Evolutionary conservation across 768 basidiomycete species (phyloP), one percentile per base, ranked within the genome.

Genomic region (Mycena rosella): DNA sequence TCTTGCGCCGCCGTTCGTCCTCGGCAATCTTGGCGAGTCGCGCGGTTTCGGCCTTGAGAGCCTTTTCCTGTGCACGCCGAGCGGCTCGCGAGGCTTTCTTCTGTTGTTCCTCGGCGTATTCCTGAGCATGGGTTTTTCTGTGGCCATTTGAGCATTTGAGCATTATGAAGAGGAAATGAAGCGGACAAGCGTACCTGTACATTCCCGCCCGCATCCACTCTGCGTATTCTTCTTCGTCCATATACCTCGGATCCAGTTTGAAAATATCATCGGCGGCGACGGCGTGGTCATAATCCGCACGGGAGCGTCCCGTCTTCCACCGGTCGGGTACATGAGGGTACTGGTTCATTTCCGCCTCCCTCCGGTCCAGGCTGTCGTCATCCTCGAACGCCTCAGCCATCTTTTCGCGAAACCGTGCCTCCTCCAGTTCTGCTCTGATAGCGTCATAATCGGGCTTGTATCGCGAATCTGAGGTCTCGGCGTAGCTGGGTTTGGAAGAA

Each of bases 201-300:
- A 98, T 96, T 52, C 94, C 94, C 27, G 85, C 79, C 69, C 96
- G 82, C 56, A 97, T 81, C 92, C 93, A 96, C 72, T 95, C 93
- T 2, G 91, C 88, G 71, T 97, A 97, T 66, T 94, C 91, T 71
- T 96, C 92, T 10, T 96, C 95, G 66, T 91, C 90, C 91, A 96
- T 91, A 53, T 75, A 53, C 36, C 74, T 77, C 44, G 80, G 87
- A 72, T 78, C 84, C 75, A 77, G 79, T 72, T 76, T 88, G 77
- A 79, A 67, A 72, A 82, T 78, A 30, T 79, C 78, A 69, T 84
- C 81, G 62, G 76, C 77, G 30, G 77, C 76, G 49, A 51, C 71
- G 62, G 51, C 51, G 34, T 69, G 63, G 69, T 67, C 68, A 71
- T 74, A 68, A 60, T 69, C 64, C 42, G 74, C 52, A 44, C 75